A percentile compares a stretch with the other conserved stretches of the same genome.
Evolutionary conservation across 805 yeast genomes (phyloP).

Genomic region (Teunomyces atbi): DNA sequence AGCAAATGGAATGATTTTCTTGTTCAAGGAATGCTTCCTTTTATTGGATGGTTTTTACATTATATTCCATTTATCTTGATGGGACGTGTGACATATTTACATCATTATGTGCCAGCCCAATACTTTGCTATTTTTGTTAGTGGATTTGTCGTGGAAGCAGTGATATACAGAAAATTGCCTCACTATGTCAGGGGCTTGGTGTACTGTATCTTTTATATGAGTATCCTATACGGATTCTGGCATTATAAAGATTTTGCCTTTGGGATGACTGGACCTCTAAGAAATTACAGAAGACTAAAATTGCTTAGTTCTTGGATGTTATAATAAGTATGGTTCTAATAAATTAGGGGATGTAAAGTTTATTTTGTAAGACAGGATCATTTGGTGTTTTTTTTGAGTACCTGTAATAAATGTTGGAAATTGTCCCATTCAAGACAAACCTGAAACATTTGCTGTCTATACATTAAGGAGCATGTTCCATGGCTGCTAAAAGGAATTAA

Average conservation of each 20-base stretch:
- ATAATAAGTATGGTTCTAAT: neutral
- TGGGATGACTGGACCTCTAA: conserved; percentile 61
- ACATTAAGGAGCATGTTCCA: no score
- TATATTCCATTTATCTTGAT: conserved; percentile 40
- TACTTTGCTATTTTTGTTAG: conserved; percentile 30
- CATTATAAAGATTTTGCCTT: conserved; percentile 67
- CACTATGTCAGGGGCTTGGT: conserved; percentile 18
- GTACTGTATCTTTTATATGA: conserved; percentile 46
- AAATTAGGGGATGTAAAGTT: neutral
- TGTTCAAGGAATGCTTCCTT: conserved; percentile 34
- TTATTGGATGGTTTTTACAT: conserved; percentile 40
- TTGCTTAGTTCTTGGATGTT: conserved; percentile 23
- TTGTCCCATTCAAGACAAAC: no score
- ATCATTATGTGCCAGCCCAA: conserved; percentile 45
- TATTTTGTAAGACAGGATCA: no score
- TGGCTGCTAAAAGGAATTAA: no score
- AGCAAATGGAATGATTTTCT: conserved; percentile 27
- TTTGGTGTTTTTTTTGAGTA: no score
- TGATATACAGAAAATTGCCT: conserved; percentile 17
- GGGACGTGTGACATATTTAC: conserved; percentile 45
- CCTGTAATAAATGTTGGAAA: no score
- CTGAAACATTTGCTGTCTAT: no score
- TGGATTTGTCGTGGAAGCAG: conserved; percentile 20
- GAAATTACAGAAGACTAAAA: conserved; percentile 28
- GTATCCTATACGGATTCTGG: conserved; percentile 57